Percentiles rank a stretch among this genome's conserved stretches.
These are phyloP conservation scores for Artomyces pyxidatus DNA, from an alignment of 768 basidiomycete species.

Conservation along the genomic window DNA sequence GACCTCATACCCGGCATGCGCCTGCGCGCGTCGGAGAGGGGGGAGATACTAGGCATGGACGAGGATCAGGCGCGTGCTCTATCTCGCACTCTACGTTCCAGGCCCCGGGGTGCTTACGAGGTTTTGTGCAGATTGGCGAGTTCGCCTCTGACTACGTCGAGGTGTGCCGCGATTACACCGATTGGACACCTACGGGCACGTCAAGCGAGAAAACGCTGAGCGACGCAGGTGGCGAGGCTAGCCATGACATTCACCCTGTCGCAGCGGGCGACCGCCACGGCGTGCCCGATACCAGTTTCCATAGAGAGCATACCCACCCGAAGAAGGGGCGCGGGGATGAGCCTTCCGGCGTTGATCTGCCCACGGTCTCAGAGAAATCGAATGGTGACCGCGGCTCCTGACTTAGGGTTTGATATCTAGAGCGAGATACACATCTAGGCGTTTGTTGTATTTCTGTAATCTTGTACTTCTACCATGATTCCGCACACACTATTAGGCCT, in stretches of 20 bases:
- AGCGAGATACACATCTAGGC: too few relatives aligned
- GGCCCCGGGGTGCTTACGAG: background rate
- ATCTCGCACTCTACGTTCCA: background rate
- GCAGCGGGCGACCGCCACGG: constrained; percentile 26
- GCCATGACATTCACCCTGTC: background rate
- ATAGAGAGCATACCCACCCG: background rate
- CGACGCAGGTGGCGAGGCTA: background rate
- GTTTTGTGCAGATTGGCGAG: constrained; percentile 41
- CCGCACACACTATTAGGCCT: too few relatives aligned
- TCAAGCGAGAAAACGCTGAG: constrained; percentile 1
- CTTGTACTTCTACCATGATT: too few relatives aligned
- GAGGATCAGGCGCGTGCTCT: constrained; percentile 57
- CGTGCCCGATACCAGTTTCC: background rate
- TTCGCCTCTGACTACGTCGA: constrained; percentile 50
- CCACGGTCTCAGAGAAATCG: too few relatives aligned
- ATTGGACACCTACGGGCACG: constrained; percentile 34
- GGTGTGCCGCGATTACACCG: constrained; percentile 55
- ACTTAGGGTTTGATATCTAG: too few relatives aligned
- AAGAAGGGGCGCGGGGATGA: too few relatives aligned
- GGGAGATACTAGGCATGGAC: constrained; percentile 81
- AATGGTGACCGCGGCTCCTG: too few relatives aligned
- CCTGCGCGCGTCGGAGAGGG: constrained; percentile 57
- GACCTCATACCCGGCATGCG: constrained; percentile 76
- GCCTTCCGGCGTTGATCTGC: too few relatives aligned
- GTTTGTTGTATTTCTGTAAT: too few relatives aligned